A percentile compares a stretch with the other conserved stretches of the same genome.
Evolutionary conservation across 345 rosid genomes (phyloP).

Genomic region (Eucalyptus urophylla): DNA sequence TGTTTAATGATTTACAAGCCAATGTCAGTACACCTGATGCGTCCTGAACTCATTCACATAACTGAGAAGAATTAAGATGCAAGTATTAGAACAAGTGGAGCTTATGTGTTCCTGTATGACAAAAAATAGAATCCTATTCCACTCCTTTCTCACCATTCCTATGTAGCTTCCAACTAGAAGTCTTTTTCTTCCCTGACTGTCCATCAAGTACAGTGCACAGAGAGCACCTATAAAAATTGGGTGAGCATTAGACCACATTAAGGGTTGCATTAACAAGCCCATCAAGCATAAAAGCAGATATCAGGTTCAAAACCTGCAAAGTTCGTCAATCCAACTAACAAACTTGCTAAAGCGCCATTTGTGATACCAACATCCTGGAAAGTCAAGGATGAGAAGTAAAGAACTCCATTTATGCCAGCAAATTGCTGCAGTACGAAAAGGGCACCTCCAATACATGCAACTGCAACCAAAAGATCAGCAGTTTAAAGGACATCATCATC

Average conservation of each 20-base stretch:
- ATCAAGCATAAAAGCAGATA: background rate
- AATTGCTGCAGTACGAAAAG: conserved; percentile 71
- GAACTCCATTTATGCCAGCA: conserved; percentile 82
- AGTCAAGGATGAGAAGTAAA: conserved; percentile 73
- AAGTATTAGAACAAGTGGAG: background rate
- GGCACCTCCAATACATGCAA: conserved; percentile 55
- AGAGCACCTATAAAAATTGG: conserved; percentile 37
- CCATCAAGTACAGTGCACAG: conserved; percentile 51
- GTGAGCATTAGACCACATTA: background rate
- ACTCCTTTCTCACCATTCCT: conserved; percentile 50
- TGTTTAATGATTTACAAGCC: conserved; percentile 12
- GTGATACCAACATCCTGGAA: conserved; percentile 62
- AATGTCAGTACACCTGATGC: background rate
- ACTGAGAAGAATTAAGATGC: background rate
- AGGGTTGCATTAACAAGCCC: background rate
- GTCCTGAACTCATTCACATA: background rate
- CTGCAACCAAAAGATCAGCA: conserved; percentile 27
- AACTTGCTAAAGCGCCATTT: conserved; percentile 46
- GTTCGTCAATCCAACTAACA: conserved; percentile 54
- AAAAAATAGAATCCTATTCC: background rate
- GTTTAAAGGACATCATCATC: background rate
- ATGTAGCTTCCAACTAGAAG: conserved; percentile 61
- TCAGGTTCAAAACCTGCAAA: conserved; percentile 40
- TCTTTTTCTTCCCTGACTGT: conserved; percentile 52
- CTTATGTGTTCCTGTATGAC: background rate